These are phyloP conservation scores for Neurospora tetraspora DNA, from an alignment of 495 filamentous ascomycete species.

Conservation along the genomic window DNA sequence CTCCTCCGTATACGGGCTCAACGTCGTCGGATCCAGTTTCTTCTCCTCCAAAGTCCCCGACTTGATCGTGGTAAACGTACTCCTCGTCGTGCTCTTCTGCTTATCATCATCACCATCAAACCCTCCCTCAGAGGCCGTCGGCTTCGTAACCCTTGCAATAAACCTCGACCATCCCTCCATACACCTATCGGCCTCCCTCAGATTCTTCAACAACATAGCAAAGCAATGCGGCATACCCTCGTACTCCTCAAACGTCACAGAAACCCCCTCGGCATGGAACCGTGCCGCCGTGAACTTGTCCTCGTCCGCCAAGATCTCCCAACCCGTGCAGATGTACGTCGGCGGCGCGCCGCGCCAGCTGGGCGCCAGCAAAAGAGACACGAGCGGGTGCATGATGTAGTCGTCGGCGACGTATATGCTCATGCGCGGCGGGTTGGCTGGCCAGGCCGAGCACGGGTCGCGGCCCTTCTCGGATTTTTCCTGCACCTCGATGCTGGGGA, in stretches of 20 bases:
- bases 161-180: constrained; percentile 51
- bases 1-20: constrained; percentile 41
- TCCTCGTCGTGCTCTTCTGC: constrained; percentile 10
- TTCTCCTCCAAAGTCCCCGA: constrained; percentile 45
- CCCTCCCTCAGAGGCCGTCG: constrained; percentile 26
- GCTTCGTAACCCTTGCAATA: constrained; percentile 23
- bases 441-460: constrained; percentile 59
- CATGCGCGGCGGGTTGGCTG: constrained; percentile 53
- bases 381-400: constrained; percentile 63
- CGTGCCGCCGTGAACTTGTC: constrained; percentile 49
- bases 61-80: constrained; percentile 42
- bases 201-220: constrained; percentile 48
- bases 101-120: neutral
- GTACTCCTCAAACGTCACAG: constrained; percentile 61
- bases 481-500: constrained; percentile 39
- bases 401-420: constrained; percentile 58
- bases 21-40: constrained; percentile 39
- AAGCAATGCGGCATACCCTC: constrained; percentile 91
- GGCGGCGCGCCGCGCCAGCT: constrained; percentile 63
- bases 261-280: constrained; percentile 50
- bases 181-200: constrained; percentile 38
- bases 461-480: constrained; percentile 24
- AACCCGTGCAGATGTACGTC: constrained; percentile 61
- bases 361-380: constrained; percentile 53
- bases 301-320: constrained; percentile 74